phyloP scores from a whole-genome alignment of 2,329 filamentous ascomycete genomes.

The Cadophora sp. region DNA sequence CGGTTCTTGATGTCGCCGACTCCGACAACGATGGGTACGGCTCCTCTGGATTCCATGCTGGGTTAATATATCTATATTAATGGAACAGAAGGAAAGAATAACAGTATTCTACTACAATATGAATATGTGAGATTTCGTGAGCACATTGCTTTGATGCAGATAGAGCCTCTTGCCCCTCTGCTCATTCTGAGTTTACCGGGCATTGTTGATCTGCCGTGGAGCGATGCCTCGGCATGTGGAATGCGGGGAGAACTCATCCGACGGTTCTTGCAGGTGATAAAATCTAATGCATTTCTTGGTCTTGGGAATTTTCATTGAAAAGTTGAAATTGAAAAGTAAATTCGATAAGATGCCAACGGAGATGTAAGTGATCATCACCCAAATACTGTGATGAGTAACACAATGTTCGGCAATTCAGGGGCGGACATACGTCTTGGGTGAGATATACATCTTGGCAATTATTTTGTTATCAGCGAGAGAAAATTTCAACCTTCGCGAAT shows the following conservation, averaged over 20 bases:
- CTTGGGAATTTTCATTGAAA: not conserved
- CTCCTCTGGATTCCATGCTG: slow-evolving; percentile 11
- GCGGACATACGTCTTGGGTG: not conserved
- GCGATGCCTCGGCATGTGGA: slow-evolving; percentile 12
- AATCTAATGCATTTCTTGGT: not conserved
- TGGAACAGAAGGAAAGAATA: not conserved
- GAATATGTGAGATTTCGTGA: not conserved
- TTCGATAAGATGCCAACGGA: not conserved
- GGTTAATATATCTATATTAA: not conserved
- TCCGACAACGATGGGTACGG: slow-evolving; percentile 63
- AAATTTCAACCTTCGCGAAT: not conserved
- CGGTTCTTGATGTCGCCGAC: slow-evolving; percentile 68
- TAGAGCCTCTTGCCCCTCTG: not conserved
- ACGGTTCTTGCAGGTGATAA: not conserved
- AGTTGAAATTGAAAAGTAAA: not conserved
- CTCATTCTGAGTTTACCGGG: not conserved
- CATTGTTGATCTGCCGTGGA: slow-evolving; percentile 7
- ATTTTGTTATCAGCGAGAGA: not conserved
- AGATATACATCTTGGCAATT: not conserved
- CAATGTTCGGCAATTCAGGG: slow-evolving; percentile 2
- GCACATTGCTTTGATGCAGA: not conserved
- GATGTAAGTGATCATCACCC: not conserved
- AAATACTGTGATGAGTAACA: not conserved
- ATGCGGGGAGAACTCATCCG: slow-evolving; percentile 4
- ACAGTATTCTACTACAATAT: not conserved